phyloP scores from a whole-genome alignment of 1,139 yeast genomes.

The Geotrichum reessii region DNA sequence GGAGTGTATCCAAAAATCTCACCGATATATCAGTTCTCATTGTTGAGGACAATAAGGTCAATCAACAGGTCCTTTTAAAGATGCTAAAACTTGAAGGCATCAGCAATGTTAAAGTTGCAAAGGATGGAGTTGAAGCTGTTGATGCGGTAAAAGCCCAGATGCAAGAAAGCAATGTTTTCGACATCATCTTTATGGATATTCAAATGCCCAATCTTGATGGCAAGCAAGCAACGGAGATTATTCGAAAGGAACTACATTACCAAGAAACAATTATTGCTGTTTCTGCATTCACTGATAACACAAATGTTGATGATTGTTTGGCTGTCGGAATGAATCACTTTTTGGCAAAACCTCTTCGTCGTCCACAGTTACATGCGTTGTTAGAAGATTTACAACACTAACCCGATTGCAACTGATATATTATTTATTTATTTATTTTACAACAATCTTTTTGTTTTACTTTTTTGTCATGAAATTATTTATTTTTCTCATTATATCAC shows the following conservation, averaged over 20 bases:
- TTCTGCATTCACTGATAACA: constrained; percentile 84
- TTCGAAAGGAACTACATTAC: constrained; percentile 56
- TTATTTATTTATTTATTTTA: neutral
- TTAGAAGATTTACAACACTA: constrained; percentile 12
- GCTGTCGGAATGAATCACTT: constrained; percentile 36
- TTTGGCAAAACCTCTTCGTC: constrained; percentile 77
- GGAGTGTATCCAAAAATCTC: neutral
- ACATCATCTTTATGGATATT: constrained; percentile 87
- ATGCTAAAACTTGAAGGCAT: constrained; percentile 87
- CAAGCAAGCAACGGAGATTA: constrained; percentile 66
- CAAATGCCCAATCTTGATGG: constrained; percentile 97
- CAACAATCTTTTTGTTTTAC: neutral
- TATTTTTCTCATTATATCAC: too few relatives aligned
- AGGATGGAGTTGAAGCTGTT: constrained; percentile 89
- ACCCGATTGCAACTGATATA: neutral
- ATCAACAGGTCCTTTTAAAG: constrained; percentile 86
- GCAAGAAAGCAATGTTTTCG: constrained; percentile 39
- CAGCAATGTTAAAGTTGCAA: constrained; percentile 64
- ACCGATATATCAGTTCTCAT: constrained; percentile 50
- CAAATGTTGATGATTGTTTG: constrained; percentile 70
- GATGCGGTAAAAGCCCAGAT: constrained; percentile 41
- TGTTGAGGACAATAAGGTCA: constrained; percentile 90
- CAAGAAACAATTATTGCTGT: constrained; percentile 80
- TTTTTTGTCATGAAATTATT: neutral
- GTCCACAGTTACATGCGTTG: constrained; percentile 35